Evolutionary conservation across 2,329 filamentous ascomycete species (phyloP), one percentile per base, ranked within the genome.

Genomic region (Botrytis fragariae): DNA sequence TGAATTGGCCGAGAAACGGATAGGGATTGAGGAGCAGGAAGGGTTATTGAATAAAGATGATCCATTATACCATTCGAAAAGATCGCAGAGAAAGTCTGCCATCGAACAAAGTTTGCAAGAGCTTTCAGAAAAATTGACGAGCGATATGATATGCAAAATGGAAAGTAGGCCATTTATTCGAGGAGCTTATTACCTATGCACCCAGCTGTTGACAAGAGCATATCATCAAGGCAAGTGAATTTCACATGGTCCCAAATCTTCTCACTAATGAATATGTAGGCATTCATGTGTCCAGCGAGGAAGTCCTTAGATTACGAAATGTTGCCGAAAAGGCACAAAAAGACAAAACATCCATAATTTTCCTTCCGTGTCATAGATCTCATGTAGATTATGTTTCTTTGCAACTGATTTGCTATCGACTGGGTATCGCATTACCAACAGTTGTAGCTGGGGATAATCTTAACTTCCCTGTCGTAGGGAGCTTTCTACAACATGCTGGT

Each of bases 121-220:
- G 80, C 91, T 98, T 7, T 92, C 93, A 6, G 93, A 96, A 76
- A 91, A 92, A 77, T 91, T 96, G 88, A 93, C 94, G 37, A 94
- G 97, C 80, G 90, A 92, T 76, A 98, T 99, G 96, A 98, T 99
- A 75, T 98, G 95, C 88, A 99, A 99, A 84, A 95, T 98, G 87
- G 96, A 99, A 83, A 97, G 92, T 85, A 97, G 95, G 81, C 86
- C 89, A 3, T 98, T 98, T 80, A 97, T 99, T 77, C 87, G 96
- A 67, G 90, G 93, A 37, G 95, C 96, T 64, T 98, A 98, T 81
- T 99, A 98, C 81, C 81, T 97, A 57, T 87, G 86, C 65, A 97
- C 95, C 1, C 95, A 98, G 83, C 86, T 98, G 64, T 85, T 98
- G 75, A 97, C 95, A 7, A 86, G 96, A 74, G 95, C 96, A 9